Conservation (phyloP, 108 stramenopile genomes). For the Stephanodiscus triporus region DNA sequence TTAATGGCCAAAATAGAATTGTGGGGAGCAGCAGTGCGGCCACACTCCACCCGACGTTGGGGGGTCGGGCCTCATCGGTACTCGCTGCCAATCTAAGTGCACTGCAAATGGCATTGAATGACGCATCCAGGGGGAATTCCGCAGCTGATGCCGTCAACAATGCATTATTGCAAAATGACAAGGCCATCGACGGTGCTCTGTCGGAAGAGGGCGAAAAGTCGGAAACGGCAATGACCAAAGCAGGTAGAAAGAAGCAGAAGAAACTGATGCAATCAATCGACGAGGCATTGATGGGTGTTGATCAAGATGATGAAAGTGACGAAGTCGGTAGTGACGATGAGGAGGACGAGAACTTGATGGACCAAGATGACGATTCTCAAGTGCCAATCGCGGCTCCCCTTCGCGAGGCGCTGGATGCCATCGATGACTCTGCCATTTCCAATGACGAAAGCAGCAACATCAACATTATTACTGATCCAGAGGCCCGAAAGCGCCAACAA, state of each 20-base stretch:
- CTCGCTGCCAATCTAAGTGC: conserved; percentile 71
- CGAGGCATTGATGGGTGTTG: conserved; percentile 67
- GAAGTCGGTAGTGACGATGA: conserved; percentile 50
- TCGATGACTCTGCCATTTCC: conserved; percentile 56
- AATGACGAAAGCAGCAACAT: conserved; percentile 29
- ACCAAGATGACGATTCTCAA: conserved; percentile 62
- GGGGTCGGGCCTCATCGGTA: conserved; percentile 71
- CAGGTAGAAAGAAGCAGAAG: conserved; percentile 56
- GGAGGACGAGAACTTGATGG: conserved; percentile 65
- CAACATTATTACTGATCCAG: conserved; percentile 57
- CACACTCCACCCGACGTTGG: conserved; percentile 44
- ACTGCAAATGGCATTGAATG: conserved; percentile 63
- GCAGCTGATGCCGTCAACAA: conserved; percentile 70
- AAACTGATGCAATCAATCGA: conserved; percentile 68
- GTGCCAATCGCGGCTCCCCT: conserved; percentile 81
- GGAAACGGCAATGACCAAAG: conserved; percentile 20
- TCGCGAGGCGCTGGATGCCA: conserved; percentile 77
- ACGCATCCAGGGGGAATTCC: conserved; percentile 54
- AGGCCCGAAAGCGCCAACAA: conserved; percentile 71
- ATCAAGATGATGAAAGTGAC: conserved; percentile 55
- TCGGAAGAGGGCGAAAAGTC: conserved; percentile 18
- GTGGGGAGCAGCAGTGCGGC: conserved; percentile 17
- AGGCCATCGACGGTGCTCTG: conserved; percentile 11
- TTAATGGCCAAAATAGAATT: not conserved
- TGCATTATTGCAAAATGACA: conserved; percentile 52